A percentile compares a stretch with the other conserved stretches of the same genome.
Conservation (phyloP, 2,329 filamentous ascomycete species). For the Fusarium longipes region DNA sequence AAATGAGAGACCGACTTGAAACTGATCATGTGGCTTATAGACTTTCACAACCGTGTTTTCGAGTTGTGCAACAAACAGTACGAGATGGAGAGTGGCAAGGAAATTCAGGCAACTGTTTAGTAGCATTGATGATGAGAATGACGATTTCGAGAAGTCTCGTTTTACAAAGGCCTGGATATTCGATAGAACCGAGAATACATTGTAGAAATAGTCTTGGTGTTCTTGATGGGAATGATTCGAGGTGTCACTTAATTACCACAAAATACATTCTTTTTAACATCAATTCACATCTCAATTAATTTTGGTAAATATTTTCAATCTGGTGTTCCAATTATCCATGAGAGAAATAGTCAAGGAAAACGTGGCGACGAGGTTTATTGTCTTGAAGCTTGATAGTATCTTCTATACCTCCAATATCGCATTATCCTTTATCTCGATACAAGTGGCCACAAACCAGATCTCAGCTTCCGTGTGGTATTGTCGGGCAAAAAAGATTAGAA, state of each 20-base stretch:
- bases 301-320: too few species aligned
- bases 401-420: not conserved
- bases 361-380: not conserved
- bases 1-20: not conserved
- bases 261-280: not conserved
- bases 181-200: not conserved
- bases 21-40: not conserved
- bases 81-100: slow-evolving; percentile 4
- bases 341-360: not conserved
- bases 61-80: slow-evolving; percentile 28
- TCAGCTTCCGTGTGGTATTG: too few species aligned
- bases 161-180: not conserved
- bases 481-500: too few species aligned
- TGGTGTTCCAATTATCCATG: not conserved
- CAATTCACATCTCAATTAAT: not conserved
- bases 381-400: not conserved
- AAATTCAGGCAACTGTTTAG: not conserved
- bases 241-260: not conserved
- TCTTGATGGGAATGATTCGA: not conserved
- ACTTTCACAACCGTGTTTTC: slow-evolving; percentile 30
- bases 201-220: not conserved
- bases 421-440: not conserved
- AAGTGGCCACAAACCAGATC: not conserved
- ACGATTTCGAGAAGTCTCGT: not conserved
- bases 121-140: not conserved